A percentile compares a stretch with the other conserved stretches of the same genome.
These are phyloP conservation scores for Penicillium malachiteum DNA, from an alignment of 495 filamentous ascomycete genomes.

Conservation along the genomic window DNA sequence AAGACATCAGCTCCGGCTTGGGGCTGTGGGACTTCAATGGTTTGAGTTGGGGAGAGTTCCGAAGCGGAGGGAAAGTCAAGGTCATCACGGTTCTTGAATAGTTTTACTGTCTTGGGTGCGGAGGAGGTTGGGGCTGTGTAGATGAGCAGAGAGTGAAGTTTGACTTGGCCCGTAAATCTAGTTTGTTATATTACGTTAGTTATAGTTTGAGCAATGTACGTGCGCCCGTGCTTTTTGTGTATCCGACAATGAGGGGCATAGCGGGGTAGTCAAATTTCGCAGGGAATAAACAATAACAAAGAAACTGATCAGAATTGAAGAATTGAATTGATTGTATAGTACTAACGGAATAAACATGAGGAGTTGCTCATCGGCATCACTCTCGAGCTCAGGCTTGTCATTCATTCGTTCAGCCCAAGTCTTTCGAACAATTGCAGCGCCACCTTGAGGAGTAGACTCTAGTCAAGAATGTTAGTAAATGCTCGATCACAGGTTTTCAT, in stretches of 20 bases:
- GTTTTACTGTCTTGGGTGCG: conserved; percentile 78
- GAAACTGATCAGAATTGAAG: neutral
- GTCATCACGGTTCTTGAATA: conserved; percentile 82
- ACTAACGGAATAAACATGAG: conserved; percentile 87
- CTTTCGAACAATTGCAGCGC: conserved; percentile 78
- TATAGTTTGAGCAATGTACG: conserved; percentile 12
- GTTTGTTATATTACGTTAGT: conserved; percentile 5
- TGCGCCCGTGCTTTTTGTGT: neutral
- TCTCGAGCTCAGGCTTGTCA: conserved; percentile 69
- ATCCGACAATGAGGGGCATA: conserved; percentile 23
- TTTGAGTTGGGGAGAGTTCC: conserved; percentile 71
- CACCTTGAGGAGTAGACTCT: conserved; percentile 63
- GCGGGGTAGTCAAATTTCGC: conserved; percentile 14
- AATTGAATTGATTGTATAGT: neutral
- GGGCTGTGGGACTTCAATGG: conserved; percentile 73
- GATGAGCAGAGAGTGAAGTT: conserved; percentile 83
- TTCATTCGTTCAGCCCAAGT: conserved; percentile 80
- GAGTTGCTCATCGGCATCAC: conserved; percentile 90
- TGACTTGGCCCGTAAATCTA: conserved; percentile 92
- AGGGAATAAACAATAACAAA: neutral
- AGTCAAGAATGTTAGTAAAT: conserved; percentile 7
- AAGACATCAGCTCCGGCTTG: conserved; percentile 64
- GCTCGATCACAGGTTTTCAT: neutral
- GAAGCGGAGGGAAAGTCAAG: conserved; percentile 77
- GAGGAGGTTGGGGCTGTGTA: conserved; percentile 67